Conservation (phyloP, 1,139 yeast species). For the Suhomyces terraborum region DNA sequence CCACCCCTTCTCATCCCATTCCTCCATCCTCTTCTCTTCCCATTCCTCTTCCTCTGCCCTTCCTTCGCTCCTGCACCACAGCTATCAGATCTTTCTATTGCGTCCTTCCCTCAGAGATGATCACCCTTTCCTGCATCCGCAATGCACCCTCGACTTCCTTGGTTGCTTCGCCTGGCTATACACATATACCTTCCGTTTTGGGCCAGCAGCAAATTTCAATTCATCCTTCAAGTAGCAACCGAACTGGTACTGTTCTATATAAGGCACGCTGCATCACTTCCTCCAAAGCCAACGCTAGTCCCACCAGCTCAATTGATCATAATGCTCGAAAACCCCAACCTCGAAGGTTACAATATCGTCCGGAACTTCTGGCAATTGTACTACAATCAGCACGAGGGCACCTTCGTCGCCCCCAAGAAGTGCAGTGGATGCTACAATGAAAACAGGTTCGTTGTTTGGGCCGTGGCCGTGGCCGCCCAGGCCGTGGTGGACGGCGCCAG, state of each 20-base stretch:
- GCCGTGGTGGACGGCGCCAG: slow-evolving; percentile 64
- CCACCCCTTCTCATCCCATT: too few species aligned
- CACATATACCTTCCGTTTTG: slow-evolving; percentile 8
- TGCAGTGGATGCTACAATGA: slow-evolving; percentile 56
- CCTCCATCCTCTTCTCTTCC: too few species aligned
- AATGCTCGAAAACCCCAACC: slow-evolving; percentile 41
- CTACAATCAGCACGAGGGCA: slow-evolving; percentile 46
- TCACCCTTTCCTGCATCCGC: slow-evolving; percentile 3
- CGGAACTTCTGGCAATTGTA: slow-evolving; percentile 49
- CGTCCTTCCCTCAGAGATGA: background rate
- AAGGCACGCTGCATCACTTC: background rate
- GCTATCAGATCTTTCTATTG: background rate
- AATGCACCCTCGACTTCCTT: background rate
- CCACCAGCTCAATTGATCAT: slow-evolving; percentile 14
- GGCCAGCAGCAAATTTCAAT: slow-evolving; percentile 9
- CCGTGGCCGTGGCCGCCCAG: slow-evolving; percentile 65
- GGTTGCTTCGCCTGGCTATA: slow-evolving; percentile 5
- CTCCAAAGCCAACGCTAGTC: background rate
- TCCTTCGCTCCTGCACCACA: too few species aligned
- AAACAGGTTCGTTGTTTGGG: slow-evolving; percentile 65
- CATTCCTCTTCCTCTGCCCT: too few species aligned
- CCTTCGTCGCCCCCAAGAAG: slow-evolving; percentile 45
- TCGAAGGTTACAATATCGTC: slow-evolving; percentile 54
- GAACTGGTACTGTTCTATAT: slow-evolving; percentile 1
- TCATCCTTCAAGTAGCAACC: slow-evolving; percentile 8